Conservation (phyloP, 2,329 filamentous ascomycete species). For the Karstenula rhodostoma region DNA sequence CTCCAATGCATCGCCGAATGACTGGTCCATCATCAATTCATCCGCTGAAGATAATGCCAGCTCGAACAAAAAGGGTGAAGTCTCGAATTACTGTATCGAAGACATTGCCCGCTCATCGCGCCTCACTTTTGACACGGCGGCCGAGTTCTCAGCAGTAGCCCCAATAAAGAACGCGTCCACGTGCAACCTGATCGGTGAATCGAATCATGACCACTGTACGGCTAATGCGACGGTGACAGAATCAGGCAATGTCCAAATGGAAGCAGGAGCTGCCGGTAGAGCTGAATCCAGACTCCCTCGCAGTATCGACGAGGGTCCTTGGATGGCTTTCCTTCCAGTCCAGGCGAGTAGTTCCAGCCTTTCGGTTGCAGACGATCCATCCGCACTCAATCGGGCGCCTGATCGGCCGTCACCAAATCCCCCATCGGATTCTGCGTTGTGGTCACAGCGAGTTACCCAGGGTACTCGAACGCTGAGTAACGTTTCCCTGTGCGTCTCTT, state of each 20-base stretch:
- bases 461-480: conserved; percentile 28
- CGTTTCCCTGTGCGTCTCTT: conserved; percentile 28
- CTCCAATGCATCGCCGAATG: not conserved
- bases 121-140: conserved; percentile 28
- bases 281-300: conserved; percentile 12
- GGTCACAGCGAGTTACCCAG: conserved; percentile 39
- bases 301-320: conserved; percentile 39
- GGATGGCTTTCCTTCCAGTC: conserved; percentile 36
- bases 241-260: conserved; percentile 16
- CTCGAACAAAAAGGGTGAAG: conserved; percentile 16
- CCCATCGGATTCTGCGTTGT: conserved; percentile 20
- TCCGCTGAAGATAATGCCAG: conserved; percentile 1
- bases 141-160: conserved; percentile 15
- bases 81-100: conserved; percentile 26
- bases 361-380: conserved; percentile 19
- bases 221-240: conserved; percentile 24
- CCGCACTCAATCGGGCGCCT: conserved; percentile 27
- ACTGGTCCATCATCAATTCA: not conserved
- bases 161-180: conserved; percentile 15
- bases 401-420: conserved; percentile 17
- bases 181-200: conserved; percentile 23
- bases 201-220: conserved; percentile 20
- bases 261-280: conserved; percentile 12
- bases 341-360: conserved; percentile 31
- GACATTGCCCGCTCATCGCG: conserved; percentile 27